Evolutionary conservation across 192 early-diverging fungal species (phyloP).

Genomic region (Haplosporangium gracile): DNA sequence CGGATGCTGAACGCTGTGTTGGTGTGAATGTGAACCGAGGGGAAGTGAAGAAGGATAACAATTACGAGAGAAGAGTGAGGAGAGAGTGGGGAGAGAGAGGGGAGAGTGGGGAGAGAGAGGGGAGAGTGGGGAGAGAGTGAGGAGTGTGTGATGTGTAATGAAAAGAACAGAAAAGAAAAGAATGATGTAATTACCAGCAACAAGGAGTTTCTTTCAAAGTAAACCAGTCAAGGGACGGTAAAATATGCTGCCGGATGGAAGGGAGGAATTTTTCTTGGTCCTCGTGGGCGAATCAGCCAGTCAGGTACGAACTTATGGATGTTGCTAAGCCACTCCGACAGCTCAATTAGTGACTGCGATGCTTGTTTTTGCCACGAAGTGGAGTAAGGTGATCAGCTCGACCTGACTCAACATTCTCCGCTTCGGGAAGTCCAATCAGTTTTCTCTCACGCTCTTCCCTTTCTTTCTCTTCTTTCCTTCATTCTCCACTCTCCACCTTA

Average conservation of each 20-base stretch:
- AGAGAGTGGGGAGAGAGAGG: background rate
- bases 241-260: background rate
- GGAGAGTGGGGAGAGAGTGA: background rate
- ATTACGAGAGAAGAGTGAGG: background rate
- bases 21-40: background rate
- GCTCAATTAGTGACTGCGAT: background rate
- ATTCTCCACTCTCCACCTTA: background rate
- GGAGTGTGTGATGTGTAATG: background rate
- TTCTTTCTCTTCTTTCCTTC: background rate
- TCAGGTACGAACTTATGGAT: background rate
- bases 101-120: background rate
- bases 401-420: background rate
- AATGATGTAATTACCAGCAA: background rate
- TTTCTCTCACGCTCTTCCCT: constrained; percentile 3
- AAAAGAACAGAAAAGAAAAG: background rate
- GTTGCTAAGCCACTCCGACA: background rate
- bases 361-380: constrained; percentile 1
- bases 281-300: background rate
- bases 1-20: background rate
- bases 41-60: background rate
- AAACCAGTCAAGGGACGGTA: background rate
- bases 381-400: background rate
- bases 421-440: background rate
- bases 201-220: background rate
- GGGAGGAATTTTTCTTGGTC: background rate